Base-by-base conservation (phyloP, 345 rosid genomes). In the Cardamine resedifolia region DNA sequence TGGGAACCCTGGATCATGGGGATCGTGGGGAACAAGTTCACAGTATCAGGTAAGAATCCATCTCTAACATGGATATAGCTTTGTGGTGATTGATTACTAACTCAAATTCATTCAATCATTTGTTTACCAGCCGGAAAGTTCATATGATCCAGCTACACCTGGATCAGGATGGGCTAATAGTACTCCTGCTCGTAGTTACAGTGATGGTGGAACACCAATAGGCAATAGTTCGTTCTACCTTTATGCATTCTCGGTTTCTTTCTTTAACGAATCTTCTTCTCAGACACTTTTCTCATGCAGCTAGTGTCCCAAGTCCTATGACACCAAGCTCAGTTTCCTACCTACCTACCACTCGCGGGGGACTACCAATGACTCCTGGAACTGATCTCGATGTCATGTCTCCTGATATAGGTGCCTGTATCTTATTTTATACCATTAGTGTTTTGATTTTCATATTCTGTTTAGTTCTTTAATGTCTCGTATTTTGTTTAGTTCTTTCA, bases 301-400 rank as follows among this genome's bases (percentile, higher is more conserved):
- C 81, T 61, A 90, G 85, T 85, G 89, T 85, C 68, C 90, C 96
- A 31, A 88, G 91, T 70, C 93, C 92, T 15, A 85, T 84, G 95
- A 90, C 98, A 15, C 91, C 98, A 14, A 84, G 84, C 60, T 85
- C 90, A 12, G 79, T 80, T 49, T 76, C 85, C 14, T 90, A 85
- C 78, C 86, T 88, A 57, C 96, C 96, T 23, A 89, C 91, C 27
- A 92, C 96, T 61, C 96, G 93, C 60, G 96, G 95, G 30, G 95
- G 93, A 49, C 96, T 90, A 77, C 90, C 92, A 44, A 90, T 88
- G 98, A 92, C 93, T 12, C 96, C 96, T 19, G 72, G 72, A 73
- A 36, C 72, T 11, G 90, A 89, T 76, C 88, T 83, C 26, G 93
- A 92, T 82, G 72, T 73, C 61, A 86, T 85, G 89, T 92, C 96